Base-by-base conservation (phyloP, 164 flowering plant genomes). In the Kalanchoe fedtschenkoi region DNA sequence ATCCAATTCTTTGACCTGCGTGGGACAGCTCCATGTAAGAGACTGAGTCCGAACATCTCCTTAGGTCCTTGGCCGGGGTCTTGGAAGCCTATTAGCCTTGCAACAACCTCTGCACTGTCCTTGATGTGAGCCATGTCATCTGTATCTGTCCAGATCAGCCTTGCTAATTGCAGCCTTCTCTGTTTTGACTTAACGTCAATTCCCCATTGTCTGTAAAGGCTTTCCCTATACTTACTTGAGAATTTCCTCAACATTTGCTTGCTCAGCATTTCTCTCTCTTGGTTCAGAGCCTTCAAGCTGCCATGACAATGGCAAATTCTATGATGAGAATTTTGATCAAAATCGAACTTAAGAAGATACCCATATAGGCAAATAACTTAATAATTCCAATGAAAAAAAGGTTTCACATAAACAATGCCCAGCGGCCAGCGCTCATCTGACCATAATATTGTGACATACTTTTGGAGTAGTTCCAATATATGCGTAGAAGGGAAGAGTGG, bases 31-130 rank as follows among this genome's bases (percentile, higher is more conserved):
- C 56, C 14, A 6, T 51, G 61, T 34, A 37, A 14, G 6, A 81
- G 72, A 64, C 72, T 79, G 60, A 81, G 79, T 5, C 80, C 80
- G 51, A 77, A 75, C 81, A 79, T 74, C 65, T 81, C 83, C 60
- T 69, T 77, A 62, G 62, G 63, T 22, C 76, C 72, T 28, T 61
- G 65, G 21, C 69, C 81, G 33, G 74, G 69, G 34, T 69, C 75
- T 19, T 34, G 65, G 17, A 73, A 65, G 7, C 81, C 77, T 1
- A 68, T 70, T n/a, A 85, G 63, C 67, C 72, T 81, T 19, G 83
- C 86, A 32, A 85, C 82, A 17, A 83, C 34, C 0, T 65, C 35
- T 6, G 88, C 91, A 63, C 88, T 85, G 47, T 81, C 82, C 15
- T 65, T 60, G 10, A 80, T 60, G 57, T 81, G 88, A 33, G 81